A percentile compares a stretch with the other conserved stretches of the same genome.
These are phyloP conservation scores for Bipolaris sorokiniana DNA, from an alignment of 2,329 filamentous ascomycete species.

Conservation along the genomic window DNA sequence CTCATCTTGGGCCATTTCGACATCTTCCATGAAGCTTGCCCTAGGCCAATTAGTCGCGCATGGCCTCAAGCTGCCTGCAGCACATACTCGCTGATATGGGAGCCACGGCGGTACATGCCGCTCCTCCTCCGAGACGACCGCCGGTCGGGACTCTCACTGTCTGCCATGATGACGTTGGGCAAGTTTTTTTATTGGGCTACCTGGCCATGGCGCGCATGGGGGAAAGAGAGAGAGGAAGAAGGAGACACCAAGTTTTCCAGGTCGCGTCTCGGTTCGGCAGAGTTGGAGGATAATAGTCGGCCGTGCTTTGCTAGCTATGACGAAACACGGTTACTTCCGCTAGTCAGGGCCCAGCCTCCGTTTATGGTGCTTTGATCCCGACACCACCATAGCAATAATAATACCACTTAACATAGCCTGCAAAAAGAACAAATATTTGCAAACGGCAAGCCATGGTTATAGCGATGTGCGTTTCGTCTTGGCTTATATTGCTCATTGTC, in stretches of 20 bases:
- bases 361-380: neutral
- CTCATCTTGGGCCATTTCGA: slow-evolving; percentile 99
- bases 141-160: slow-evolving; percentile 45
- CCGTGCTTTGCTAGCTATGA: slow-evolving; percentile 13
- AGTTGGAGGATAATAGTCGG: slow-evolving; percentile 1
- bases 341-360: slow-evolving; percentile 8
- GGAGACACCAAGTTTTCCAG: slow-evolving; percentile 12
- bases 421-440: neutral
- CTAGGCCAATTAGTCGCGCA: slow-evolving; percentile 22
- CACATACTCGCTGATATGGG: slow-evolving; percentile 63
- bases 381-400: neutral
- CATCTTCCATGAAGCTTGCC: slow-evolving; percentile 82
- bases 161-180: slow-evolving; percentile 30
- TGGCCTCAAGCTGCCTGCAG: slow-evolving; percentile 1
- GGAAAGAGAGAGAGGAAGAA: neutral
- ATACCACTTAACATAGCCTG: neutral
- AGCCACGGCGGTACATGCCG: slow-evolving; percentile 67
- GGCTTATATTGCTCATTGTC: neutral
- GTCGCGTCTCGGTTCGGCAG: slow-evolving; percentile 5
- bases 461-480: neutral
- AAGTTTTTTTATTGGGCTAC: slow-evolving; percentile 1
- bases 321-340: slow-evolving; percentile 11
- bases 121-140: slow-evolving; percentile 42
- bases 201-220: slow-evolving; percentile 25
- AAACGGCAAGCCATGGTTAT: too few relatives aligned